Percentiles rank a stretch among this genome's conserved stretches.
phyloP scores from a whole-genome alignment of 2,329 filamentous ascomycete species.

The Colletotrichum filicis region DNA sequence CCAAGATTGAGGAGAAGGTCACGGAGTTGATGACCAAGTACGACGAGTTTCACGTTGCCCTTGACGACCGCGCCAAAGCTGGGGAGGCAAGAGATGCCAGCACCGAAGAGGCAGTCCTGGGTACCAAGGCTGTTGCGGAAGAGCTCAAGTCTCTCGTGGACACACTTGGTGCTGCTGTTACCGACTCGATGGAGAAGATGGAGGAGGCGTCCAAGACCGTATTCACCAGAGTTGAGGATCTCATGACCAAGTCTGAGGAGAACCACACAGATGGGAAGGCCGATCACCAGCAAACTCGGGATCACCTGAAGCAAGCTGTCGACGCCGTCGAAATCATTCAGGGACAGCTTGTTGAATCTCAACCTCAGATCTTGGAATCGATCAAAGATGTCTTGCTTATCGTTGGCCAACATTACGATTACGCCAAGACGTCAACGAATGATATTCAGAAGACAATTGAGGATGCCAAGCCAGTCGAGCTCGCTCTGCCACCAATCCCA shows the following conservation, averaged over 20 bases:
- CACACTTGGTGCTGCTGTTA: constrained; percentile 82
- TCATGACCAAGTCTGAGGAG: constrained; percentile 80
- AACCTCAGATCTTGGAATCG: constrained; percentile 88
- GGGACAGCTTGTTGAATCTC: constrained; percentile 81
- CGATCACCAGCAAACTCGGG: constrained; percentile 85
- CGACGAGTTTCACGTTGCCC: constrained; percentile 81
- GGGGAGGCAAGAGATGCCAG: constrained; percentile 79
- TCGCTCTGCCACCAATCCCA: constrained; percentile 25
- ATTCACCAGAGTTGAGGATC: constrained; percentile 83
- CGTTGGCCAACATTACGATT: constrained; percentile 88
- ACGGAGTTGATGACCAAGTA: constrained; percentile 86
- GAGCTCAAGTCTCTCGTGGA: constrained; percentile 90
- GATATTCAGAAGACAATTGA: constrained; percentile 69
- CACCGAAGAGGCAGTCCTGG: constrained; percentile 78
- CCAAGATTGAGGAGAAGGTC: constrained; percentile 73
- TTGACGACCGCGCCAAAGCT: constrained; percentile 79
- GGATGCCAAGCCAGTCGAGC: constrained; percentile 63
- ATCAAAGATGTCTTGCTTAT: constrained; percentile 87
- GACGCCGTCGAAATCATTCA: constrained; percentile 80
- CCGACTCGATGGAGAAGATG: constrained; percentile 87
- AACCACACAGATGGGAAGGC: constrained; percentile 77
- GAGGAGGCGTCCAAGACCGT: constrained; percentile 89
- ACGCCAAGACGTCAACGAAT: constrained; percentile 75
- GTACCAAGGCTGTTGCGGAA: constrained; percentile 83
- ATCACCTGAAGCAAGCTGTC: constrained; percentile 81